Base-by-base conservation (phyloP, 164 flowering plant species). In the Tetrastigma voinierianum region DNA sequence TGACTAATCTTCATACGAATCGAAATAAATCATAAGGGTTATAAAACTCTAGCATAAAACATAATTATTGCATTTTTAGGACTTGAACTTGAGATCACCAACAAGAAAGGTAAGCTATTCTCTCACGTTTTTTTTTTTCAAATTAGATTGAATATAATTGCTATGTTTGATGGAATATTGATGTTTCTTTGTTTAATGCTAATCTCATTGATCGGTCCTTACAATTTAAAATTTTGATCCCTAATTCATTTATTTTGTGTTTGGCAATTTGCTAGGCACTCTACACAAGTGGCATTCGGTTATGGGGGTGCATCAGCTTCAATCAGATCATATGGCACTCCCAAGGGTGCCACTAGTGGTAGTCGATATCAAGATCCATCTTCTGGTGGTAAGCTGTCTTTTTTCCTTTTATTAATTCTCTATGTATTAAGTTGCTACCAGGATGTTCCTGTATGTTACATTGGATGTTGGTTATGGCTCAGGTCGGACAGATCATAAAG, bases 201-300 rank as follows among this genome's bases (percentile, higher is more conserved):
- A 32, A 32, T 32, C 40, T 32, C 40, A 32, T 32, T 32, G 40
- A 32, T 32, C 40, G 40, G 40, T 7, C 6, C 45, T 15, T 55
- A 14, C 12, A 2, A 19, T 1, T 13, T 15, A 46, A n/a, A 13
- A 20, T 25, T 25, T 32, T 32, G 40, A 32, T 32, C 40, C 40
- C 40, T 3, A 32, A 32, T 7, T 32, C 40, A 32, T 32, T 32
- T 32, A 64, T 46, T 58, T 49, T 60, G 23, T 3, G 15, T 46
- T 45, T 9, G 45, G 9, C 47, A 46, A 46, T 67, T 51, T 73
- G 51, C 82, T 83, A 55, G 57, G 69, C 69, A 46, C 72, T n/a
- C 78, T 44, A 15, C 81, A 3, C 77, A 69, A 72, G 71, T 82
- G 70, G 82, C 84, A 44, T 83, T 85, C 72, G 89, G 90, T 53